These are phyloP conservation scores for Brassica balearica DNA, from an alignment of 441 rosid genomes.

Conservation along the genomic window DNA sequence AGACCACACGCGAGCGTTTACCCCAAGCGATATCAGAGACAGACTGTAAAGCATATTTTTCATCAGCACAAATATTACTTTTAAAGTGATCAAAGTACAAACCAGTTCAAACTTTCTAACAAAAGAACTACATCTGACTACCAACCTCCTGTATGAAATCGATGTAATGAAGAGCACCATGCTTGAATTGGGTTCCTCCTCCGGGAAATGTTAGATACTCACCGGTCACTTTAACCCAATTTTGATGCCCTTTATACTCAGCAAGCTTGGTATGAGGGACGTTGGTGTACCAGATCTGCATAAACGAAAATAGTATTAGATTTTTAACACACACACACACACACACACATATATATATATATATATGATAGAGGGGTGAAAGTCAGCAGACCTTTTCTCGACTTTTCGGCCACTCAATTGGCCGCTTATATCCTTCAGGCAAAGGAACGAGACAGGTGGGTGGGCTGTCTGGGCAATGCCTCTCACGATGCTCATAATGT, in stretches of 20 bases:
- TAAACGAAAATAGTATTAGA: conserved; percentile 24
- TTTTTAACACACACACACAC: not conserved
- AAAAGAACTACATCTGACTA: conserved; percentile 29
- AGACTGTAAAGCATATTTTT: conserved; percentile 59
- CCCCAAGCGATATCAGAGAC: conserved; percentile 91
- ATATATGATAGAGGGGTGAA: not conserved
- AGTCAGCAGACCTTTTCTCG: conserved; percentile 75
- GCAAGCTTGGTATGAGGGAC: conserved; percentile 96
- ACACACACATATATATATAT: too few species aligned
- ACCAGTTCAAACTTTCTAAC: conserved; percentile 19
- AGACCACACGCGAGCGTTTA: conserved; percentile 73
- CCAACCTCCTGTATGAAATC: conserved; percentile 91
- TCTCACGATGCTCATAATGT: conserved; percentile 97
- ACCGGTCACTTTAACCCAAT: conserved; percentile 94
- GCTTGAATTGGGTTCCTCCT: conserved; percentile 98
- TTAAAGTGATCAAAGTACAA: not conserved
- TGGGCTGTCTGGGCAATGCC: conserved; percentile 88
- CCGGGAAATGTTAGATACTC: conserved; percentile 96
- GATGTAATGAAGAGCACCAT: conserved; percentile 95
- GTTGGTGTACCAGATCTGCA: conserved; percentile 89
- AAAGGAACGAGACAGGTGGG: conserved; percentile 89
- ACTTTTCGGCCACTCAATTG: conserved; percentile 94
- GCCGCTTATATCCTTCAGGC: conserved; percentile 81
- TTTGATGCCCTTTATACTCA: conserved; percentile 85
- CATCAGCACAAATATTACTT: conserved; percentile 21